Evolutionary conservation across 768 basidiomycete species (phyloP), one percentile per base, ranked within the genome.

Genomic region (Krasilnikovozyma curviuscula): DNA sequence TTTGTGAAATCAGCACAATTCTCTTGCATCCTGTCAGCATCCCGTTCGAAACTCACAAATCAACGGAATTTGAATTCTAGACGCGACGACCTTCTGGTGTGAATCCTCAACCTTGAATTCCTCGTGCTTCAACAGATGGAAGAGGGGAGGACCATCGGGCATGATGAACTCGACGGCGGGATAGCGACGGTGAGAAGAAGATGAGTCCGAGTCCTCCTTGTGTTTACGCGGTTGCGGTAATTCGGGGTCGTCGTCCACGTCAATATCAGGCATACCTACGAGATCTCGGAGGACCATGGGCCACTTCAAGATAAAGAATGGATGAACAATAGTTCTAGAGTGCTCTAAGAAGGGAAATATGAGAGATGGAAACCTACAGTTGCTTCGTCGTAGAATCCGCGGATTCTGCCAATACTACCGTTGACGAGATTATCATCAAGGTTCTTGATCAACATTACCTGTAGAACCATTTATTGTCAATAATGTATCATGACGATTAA

Each of bases 401-500:
- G 57, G 18, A 98, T 73, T 34, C 74, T 77, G 8, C 93, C 93
- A 72, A 93, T 81, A 48, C 78, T 84, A 1, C 93, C 93, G 58
- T 98, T 98, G 38, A 95, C 93, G 7, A 97, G 73, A 3, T 70
- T 73, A 27, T 88, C 85, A 56, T 89, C 83, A 44, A 80, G 67
- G 59, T 97, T 97, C 69, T 95, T 95, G 65, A 86, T 83, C 28
- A 93, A 71, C 88, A 93, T 95, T 4, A 91, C 86, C n/a, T n/a
- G n/a, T n/a, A n/a, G n/a, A n/a, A n/a, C n/a, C n/a, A n/a, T n/a
- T n/a, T n/a, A n/a, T n/a, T n/a, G n/a, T n/a, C n/a, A n/a, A n/a
- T n/a, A n/a, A n/a, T n/a, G n/a, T n/a, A n/a, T n/a, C n/a, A n/a
- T n/a, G n/a, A n/a, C n/a, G n/a, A n/a, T n/a, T n/a, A n/a, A n/a